Percentiles rank a stretch among this genome's conserved stretches.
phyloP scores from a whole-genome alignment of 768 basidiomycete genomes.

The Naganishia antarctica region DNA sequence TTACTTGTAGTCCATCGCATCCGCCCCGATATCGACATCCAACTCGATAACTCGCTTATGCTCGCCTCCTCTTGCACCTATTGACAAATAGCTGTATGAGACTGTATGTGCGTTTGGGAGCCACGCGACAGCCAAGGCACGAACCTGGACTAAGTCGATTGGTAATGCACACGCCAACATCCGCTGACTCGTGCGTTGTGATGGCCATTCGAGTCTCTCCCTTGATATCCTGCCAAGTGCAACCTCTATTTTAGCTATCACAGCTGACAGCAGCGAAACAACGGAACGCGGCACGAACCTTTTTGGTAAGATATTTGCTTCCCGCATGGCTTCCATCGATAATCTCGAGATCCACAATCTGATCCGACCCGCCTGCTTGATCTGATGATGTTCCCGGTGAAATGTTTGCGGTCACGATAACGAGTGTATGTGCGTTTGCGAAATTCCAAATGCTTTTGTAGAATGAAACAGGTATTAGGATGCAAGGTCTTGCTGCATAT shows the following conservation, averaged over 20 bases:
- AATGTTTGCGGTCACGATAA: conserved; percentile 94
- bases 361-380: conserved; percentile 55
- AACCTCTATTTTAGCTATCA: not conserved
- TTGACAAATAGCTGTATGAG: too few species aligned
- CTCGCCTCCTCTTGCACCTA: not conserved
- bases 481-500: too few species aligned
- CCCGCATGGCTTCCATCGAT: conserved; percentile 76
- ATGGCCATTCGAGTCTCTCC: conserved; percentile 89
- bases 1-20: conserved; percentile 98
- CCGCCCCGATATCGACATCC: conserved; percentile 95
- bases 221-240: conserved; percentile 58
- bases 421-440: conserved; percentile 76
- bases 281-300: conserved; percentile 36
- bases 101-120: not conserved
- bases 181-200: conserved; percentile 86
- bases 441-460: conserved; percentile 95
- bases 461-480: too few species aligned
- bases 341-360: conserved; percentile 90
- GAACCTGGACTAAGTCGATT: conserved; percentile 71
- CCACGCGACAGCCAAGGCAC: conserved; percentile 43
- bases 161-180: conserved; percentile 91
- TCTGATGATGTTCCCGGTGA: conserved; percentile 51
- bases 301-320: conserved; percentile 88
- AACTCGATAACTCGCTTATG: conserved; percentile 68
- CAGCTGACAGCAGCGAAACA: not conserved